Conservation (phyloP, 495 filamentous ascomycete species). For the Podospora anserina region DNA sequence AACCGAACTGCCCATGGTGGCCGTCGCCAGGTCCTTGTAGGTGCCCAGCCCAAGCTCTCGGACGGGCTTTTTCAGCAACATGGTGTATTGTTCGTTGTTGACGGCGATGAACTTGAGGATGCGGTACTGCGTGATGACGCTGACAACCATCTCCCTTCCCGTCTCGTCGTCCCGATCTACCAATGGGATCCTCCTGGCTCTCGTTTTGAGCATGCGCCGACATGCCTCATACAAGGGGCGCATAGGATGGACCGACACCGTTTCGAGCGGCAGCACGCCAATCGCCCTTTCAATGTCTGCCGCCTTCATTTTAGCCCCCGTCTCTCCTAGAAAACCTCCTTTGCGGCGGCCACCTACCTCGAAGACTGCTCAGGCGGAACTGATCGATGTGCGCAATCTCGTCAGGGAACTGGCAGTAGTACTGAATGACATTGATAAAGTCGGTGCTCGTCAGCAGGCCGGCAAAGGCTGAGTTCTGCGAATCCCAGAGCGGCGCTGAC, state of each 20-base stretch:
- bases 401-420: slow-evolving; percentile 97
- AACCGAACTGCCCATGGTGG: slow-evolving; percentile 87
- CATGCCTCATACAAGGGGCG: slow-evolving; percentile 92
- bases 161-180: slow-evolving; percentile 96
- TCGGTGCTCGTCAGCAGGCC: slow-evolving; percentile 93
- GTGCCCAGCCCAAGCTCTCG: slow-evolving; percentile 83
- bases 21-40: slow-evolving; percentile 74
- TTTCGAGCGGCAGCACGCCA: slow-evolving; percentile 86
- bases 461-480: slow-evolving; percentile 87
- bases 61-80: slow-evolving; percentile 82
- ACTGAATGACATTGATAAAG: slow-evolving; percentile 98
- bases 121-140: slow-evolving; percentile 94
- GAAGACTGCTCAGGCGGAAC: slow-evolving; percentile 87
- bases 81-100: slow-evolving; percentile 83
- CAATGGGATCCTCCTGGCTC: slow-evolving; percentile 88
- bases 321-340: slow-evolving; percentile 1
- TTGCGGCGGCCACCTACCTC: slow-evolving; percentile 59
- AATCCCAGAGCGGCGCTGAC: slow-evolving; percentile 97
- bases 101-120: slow-evolving; percentile 98
- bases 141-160: slow-evolving; percentile 85
- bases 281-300: slow-evolving; percentile 92
- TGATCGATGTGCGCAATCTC: slow-evolving; percentile 85
- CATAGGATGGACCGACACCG: slow-evolving; percentile 88
- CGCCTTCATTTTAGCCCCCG: slow-evolving; percentile 14
- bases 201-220: slow-evolving; percentile 87